Percentiles rank a stretch among this genome's conserved stretches.
Evolutionary conservation across 306 rosid species (phyloP).

Genomic region (Pachyrhizus erosus): DNA sequence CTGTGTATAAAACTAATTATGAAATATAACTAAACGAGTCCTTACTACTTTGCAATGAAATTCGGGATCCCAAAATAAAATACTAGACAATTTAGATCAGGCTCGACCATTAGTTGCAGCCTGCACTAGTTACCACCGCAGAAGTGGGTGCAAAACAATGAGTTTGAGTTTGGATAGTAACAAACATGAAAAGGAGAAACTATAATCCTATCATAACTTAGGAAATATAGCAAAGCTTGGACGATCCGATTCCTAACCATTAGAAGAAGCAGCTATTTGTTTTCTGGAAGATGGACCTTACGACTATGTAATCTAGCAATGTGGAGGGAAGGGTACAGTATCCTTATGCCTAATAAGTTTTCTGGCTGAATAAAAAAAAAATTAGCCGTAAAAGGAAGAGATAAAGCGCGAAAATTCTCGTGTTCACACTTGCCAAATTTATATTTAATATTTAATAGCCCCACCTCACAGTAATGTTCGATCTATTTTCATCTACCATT

Average conservation of each 20-base stretch:
- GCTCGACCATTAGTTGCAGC: constrained; percentile 18
- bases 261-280: neutral
- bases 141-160: neutral
- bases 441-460: constrained; percentile 7
- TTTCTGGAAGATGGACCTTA: constrained; percentile 1
- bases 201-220: neutral
- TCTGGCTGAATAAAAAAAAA: neutral
- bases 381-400: neutral
- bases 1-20: neutral
- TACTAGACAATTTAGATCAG: neutral
- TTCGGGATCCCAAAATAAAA: constrained; percentile 28
- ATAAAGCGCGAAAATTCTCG: neutral
- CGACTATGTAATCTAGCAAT: neutral
- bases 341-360: neutral
- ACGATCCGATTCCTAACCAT: neutral
- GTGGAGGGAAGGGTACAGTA: constrained; percentile 24
- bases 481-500: constrained; percentile 38
- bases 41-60: constrained; percentile 34
- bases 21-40: neutral
- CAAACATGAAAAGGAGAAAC: neutral
- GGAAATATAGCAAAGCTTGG: neutral
- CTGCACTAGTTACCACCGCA: constrained; percentile 32
- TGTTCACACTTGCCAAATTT: constrained; percentile 35
- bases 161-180: neutral
- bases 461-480: constrained; percentile 1